Evolutionary conservation across 495 filamentous ascomycete species (phyloP).

Genomic region (Ramalina intermedia): DNA sequence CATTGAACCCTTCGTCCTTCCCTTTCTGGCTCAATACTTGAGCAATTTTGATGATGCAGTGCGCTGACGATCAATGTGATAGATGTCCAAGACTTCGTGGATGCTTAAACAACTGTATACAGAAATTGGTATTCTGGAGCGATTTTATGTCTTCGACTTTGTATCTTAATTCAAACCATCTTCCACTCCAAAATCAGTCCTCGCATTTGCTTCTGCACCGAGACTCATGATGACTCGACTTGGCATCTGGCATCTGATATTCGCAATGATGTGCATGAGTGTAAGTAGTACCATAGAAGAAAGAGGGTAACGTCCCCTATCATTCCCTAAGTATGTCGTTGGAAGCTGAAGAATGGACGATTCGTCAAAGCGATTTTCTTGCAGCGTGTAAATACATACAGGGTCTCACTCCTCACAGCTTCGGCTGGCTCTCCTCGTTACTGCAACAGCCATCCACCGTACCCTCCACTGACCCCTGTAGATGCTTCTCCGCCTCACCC

Average conservation of each 20-base stretch:
- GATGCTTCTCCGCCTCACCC: constrained; percentile 17
- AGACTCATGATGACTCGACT: no score
- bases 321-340: not conserved
- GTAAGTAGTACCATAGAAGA: not conserved
- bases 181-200: constrained; percentile 5
- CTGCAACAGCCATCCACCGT: not conserved
- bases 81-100: constrained; percentile 63
- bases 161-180: not conserved
- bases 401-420: not conserved
- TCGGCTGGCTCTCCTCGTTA: not conserved
- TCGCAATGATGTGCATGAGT: not conserved
- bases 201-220: no score
- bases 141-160: not conserved
- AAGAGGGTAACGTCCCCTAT: not conserved
- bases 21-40: not conserved
- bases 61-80: not conserved
- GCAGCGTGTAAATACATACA: no score
- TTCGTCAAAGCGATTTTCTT: no score
- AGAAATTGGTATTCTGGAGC: not conserved
- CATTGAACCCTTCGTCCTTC: not conserved
- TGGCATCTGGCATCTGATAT: no score
- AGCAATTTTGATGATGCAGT: not conserved
- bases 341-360: no score
- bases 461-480: not conserved
- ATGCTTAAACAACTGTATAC: constrained; percentile 35